Percentiles rank a stretch among this genome's conserved stretches.
Evolutionary conservation across 179 eudicot species (phyloP).

Genomic region (Beta lomatogona): DNA sequence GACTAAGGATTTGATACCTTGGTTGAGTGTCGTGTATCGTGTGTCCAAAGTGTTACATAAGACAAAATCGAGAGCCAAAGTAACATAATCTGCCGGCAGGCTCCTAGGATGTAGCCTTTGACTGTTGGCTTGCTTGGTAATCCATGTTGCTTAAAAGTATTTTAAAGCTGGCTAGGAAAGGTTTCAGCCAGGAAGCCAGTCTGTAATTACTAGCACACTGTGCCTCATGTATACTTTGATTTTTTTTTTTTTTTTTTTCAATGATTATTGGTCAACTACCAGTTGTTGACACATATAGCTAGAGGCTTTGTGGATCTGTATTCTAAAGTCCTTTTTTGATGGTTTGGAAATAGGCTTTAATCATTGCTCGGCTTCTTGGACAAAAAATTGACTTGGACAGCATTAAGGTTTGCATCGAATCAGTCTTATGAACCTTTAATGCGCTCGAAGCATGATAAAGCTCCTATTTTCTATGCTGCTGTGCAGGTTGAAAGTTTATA

Average conservation of each 20-base stretch:
- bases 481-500: conserved; percentile 83
- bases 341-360: conserved; percentile 67
- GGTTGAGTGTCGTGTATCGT: not conserved
- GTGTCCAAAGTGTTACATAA: not conserved
- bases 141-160: not conserved
- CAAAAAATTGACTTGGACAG: conserved; percentile 57
- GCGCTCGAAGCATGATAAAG: not conserved
- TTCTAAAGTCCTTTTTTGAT: conserved; percentile 22
- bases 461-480: not conserved
- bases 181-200: not conserved
- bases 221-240: not conserved
- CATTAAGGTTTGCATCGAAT: conserved; percentile 53
- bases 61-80: not conserved
- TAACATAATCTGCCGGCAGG: not conserved
- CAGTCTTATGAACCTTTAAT: not conserved
- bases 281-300: not conserved
- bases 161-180: not conserved
- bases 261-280: not conserved
- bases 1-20: not conserved
- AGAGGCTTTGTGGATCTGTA: not conserved
- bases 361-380: conserved; percentile 94
- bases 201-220: not conserved
- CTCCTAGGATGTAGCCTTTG: not conserved
- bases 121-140: not conserved
- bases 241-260: not conserved